These are phyloP conservation scores for Pichia norvegensis DNA, from an alignment of 1,139 yeast species.

Conservation along the genomic window DNA sequence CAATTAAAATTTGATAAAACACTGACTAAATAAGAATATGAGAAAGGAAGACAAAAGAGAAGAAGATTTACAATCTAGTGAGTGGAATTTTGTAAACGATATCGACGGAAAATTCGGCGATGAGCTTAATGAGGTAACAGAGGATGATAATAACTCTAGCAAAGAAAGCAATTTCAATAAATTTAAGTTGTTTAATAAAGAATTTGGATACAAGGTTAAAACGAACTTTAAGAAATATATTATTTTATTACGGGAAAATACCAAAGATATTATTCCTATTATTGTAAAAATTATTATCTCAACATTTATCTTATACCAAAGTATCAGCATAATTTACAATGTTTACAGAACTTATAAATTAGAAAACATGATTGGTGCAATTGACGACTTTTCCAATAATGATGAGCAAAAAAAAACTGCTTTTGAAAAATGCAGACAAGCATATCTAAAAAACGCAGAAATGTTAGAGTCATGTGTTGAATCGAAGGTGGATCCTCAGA, in stretches of 20 bases:
- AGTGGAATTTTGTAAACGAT: neutral
- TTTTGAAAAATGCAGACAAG: constrained; percentile 1
- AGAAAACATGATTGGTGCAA: constrained; percentile 3
- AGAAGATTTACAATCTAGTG: neutral
- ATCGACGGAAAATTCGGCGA: neutral
- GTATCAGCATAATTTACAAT: neutral
- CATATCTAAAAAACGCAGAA: neutral
- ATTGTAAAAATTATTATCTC: too few relatives aligned
- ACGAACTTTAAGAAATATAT: too few relatives aligned
- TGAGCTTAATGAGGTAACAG: neutral
- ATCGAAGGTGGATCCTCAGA: neutral
- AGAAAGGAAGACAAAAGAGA: too few relatives aligned
- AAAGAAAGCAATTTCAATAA: neutral
- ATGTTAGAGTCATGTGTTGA: neutral
- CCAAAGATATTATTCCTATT: too few relatives aligned
- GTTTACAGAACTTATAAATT: constrained; percentile 1
- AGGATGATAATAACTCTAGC: too few relatives aligned
- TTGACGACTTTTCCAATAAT: constrained; percentile 4
- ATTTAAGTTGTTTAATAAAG: too few relatives aligned
- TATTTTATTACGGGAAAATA: too few relatives aligned
- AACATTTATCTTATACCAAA: too few relatives aligned
- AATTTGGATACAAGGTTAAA: neutral
- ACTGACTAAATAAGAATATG: too few relatives aligned
- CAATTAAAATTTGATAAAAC: too few relatives aligned
- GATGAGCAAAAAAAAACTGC: constrained; percentile 2